Base-by-base conservation (phyloP, 2,329 filamentous ascomycete genomes). In the Arachnomyces sp. region DNA sequence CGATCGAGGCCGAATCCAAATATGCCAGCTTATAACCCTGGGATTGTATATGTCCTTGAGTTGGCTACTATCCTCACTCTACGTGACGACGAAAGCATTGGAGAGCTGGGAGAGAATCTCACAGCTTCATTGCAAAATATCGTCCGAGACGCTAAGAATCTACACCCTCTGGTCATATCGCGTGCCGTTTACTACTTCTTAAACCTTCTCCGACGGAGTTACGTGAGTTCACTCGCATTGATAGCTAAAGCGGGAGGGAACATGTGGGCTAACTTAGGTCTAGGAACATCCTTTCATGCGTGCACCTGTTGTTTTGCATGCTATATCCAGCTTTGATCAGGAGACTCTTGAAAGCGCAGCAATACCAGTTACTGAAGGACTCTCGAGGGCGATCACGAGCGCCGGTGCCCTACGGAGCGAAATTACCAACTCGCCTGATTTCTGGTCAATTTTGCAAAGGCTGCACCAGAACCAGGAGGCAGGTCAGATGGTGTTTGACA, bases 371-470 rank as follows among this genome's bases (percentile, higher is more conserved):
- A 70, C 95, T 13, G 82, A 84, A 52, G 90, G 90, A 0, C 69
- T 98, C 17, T 77, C 81, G 33, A 72, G 81, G 33, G 95, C 89
- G 53, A 85, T 95, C 49, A 80, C 83, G 38, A 78, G 84, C 44
- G 79, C 86, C 1, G 80, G 81, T 17, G 79, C 84, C 9, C 69
- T 98, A 18, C 80, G 86, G 42, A 95, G 86, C 51, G 90, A 96
- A 65, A 85, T 96, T 51, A 93, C 94, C 65, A 90, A 86, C 11
- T 96, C 90, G 13, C 92, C 92, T 0, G 92, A 98, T 57, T 96
- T 98, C 62, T 98, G 92, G 92, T 83, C 84, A 4, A 85, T 95
- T 11, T 71, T 98, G 38, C 82, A 87, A 45, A 77, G 80, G 25
- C 69, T 98, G 13, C 80, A 86, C 34, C 71, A 73, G 16, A 76